phyloP scores from a whole-genome alignment of 768 basidiomycete genomes.

The Lactarius indigo region DNA sequence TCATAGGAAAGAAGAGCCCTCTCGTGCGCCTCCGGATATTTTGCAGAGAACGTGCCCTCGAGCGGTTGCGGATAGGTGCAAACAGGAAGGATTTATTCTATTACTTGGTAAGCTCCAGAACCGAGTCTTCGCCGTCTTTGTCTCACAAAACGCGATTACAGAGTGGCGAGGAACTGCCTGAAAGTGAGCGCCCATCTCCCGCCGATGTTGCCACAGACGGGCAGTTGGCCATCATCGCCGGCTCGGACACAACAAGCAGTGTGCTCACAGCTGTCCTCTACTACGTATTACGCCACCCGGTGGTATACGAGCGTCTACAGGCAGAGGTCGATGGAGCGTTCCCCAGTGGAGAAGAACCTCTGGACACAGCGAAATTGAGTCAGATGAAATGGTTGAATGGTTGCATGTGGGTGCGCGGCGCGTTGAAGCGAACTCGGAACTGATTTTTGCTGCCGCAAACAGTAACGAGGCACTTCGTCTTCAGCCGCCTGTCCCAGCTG shows the following conservation, averaged over 20 bases:
- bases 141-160: background rate
- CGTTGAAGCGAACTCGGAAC: background rate
- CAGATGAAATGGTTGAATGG: slow-evolving; percentile 8
- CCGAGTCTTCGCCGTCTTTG: background rate
- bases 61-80: slow-evolving; percentile 2
- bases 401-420: slow-evolving; percentile 1
- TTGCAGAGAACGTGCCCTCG: background rate
- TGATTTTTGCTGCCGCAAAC: background rate
- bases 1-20: background rate
- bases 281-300: background rate
- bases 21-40: background rate
- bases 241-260: background rate
- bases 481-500: background rate
- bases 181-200: background rate
- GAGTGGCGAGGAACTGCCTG: background rate
- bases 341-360: slow-evolving; percentile 3
- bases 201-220: background rate
- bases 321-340: background rate
- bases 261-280: background rate
- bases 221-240: background rate
- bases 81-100: slow-evolving; percentile 37
- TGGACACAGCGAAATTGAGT: background rate
- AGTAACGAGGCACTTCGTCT: slow-evolving; percentile 6
- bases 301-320: background rate
- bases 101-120: slow-evolving; percentile 33